A percentile compares a stretch with the other conserved stretches of the same genome.
These are phyloP conservation scores for Penicillium expansum DNA, from an alignment of 2,329 filamentous ascomycete genomes.

Conservation along the genomic window DNA sequence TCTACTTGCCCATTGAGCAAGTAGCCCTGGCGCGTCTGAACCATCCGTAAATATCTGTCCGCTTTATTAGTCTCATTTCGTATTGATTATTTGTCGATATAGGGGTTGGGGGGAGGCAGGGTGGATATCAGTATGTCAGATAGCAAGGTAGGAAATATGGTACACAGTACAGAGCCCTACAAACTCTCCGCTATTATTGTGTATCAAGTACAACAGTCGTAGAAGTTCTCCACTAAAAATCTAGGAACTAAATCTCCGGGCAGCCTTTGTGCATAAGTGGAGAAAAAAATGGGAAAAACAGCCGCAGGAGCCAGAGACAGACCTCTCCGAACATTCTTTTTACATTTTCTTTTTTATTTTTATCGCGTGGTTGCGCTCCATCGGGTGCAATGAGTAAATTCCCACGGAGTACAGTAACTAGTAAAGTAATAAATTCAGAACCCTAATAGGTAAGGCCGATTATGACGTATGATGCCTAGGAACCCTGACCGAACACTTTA, in stretches of 20 bases:
- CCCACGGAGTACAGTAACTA: too few relatives aligned
- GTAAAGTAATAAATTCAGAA: background rate
- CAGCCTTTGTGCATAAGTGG: slow-evolving; percentile 28
- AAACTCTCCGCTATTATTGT: background rate
- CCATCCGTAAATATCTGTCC: too few relatives aligned
- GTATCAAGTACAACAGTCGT: slow-evolving; percentile 3
- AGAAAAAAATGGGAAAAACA: slow-evolving; percentile 19
- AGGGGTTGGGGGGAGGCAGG: too few relatives aligned
- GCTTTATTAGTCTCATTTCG: too few relatives aligned
- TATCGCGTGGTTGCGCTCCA: slow-evolving; percentile 23
- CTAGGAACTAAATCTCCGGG: slow-evolving; percentile 33
- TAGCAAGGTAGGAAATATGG: too few relatives aligned
- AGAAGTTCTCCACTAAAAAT: slow-evolving; percentile 19
- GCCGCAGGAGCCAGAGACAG: slow-evolving; percentile 29
- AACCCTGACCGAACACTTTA: background rate
- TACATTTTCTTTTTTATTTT: slow-evolving; percentile 11
- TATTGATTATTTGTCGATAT: too few relatives aligned
- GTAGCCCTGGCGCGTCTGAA: too few relatives aligned
- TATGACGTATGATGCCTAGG: background rate
- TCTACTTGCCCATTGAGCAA: too few relatives aligned
- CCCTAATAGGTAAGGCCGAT: background rate
- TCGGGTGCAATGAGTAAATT: too few relatives aligned
- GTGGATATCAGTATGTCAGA: too few relatives aligned
- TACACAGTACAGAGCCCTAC: too few relatives aligned
- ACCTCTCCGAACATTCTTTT: slow-evolving; percentile 27